Evolutionary conservation across 257 asterid species (phyloP), one percentile per base, ranked within the genome.

Genomic region (Nemophila menziesii): DNA sequence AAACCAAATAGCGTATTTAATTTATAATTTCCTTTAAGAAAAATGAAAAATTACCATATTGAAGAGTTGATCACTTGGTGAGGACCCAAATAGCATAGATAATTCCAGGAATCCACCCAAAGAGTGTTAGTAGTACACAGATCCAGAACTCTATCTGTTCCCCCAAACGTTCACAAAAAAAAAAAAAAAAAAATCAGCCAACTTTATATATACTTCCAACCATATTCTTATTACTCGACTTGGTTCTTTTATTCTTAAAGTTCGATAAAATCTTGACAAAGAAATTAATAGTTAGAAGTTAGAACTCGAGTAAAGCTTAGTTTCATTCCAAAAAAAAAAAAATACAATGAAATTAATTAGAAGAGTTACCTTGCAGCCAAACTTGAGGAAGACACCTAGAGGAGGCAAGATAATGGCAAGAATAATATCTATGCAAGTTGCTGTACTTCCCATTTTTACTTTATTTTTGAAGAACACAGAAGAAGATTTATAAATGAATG

Each of bases 371-470:
- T 70, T 1, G 73, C 93, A 79, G 51, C 93, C 95, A 41, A 55
- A 79, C 63, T 70, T 83, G 65, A 83, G 77, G 71, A 83, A 77
- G 22, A 83, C 95, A 12, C 95, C 95, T 21, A 83, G 93, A 2
- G 95, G 95, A 51, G 95, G 95, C 72, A 83, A 56, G 43, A 83
- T 39, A 54, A 83, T 83, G n/a, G 93, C 90, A 46, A 83, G 20
- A 4, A 83, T 5, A 57, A 83, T 79, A 38, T 80, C 90, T 14
- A 83, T 1, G 22, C 60, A 83, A 44, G 61, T 83, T n/a, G 76
- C 72, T 15, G 83, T 52, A 37, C 58, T 61, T 34, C 55, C 45
- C 78, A 70, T 70, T 63, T 70, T 33, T 11, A 20, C 36, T 45
- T 10, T 11, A 33, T 4, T 49, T 15, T 5, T 15, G 0, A 13